Evolutionary conservation across 805 yeast genomes (phyloP).

Genomic region (Starmerella potacharoeniae): DNA sequence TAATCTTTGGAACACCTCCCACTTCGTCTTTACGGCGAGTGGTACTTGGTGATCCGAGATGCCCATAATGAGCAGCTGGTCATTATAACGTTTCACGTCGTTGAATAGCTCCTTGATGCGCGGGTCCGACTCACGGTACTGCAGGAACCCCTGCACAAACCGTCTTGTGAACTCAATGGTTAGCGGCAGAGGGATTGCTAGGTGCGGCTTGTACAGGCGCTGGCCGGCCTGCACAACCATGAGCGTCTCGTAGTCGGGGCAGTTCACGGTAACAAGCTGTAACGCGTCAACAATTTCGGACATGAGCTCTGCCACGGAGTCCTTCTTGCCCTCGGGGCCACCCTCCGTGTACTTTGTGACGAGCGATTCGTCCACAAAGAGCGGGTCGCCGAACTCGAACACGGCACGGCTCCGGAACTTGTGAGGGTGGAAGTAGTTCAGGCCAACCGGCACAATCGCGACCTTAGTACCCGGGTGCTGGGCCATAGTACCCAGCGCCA

Average conservation of each 20-base stretch:
- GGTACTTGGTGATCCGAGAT: conserved; percentile 67
- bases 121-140: conserved; percentile 54
- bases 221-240: conserved; percentile 87
- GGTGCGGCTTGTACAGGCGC: conserved; percentile 65
- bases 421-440: conserved; percentile 94
- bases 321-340: conserved; percentile 52
- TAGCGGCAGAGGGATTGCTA: conserved; percentile 64
- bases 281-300: conserved; percentile 62
- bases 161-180: conserved; percentile 87
- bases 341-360: conserved; percentile 51
- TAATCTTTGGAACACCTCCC: conserved; percentile 37
- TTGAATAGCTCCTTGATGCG: conserved; percentile 47
- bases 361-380: conserved; percentile 50
- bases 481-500: conserved; percentile 93
- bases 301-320: conserved; percentile 60
- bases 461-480: conserved; percentile 64
- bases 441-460: conserved; percentile 89
- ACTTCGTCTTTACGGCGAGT: conserved; percentile 36
- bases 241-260: conserved; percentile 79
- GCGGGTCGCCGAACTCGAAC: conserved; percentile 84
- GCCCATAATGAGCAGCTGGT: conserved; percentile 49
- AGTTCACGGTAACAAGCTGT: conserved; percentile 74
- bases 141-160: conserved; percentile 68
- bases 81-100: conserved; percentile 61
- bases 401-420: conserved; percentile 93